A percentile compares a stretch with the other conserved stretches of the same genome.
These are phyloP conservation scores for Zelopaecilomyces penicillatus DNA, from an alignment of 2,329 filamentous ascomycete genomes.

Conservation along the genomic window DNA sequence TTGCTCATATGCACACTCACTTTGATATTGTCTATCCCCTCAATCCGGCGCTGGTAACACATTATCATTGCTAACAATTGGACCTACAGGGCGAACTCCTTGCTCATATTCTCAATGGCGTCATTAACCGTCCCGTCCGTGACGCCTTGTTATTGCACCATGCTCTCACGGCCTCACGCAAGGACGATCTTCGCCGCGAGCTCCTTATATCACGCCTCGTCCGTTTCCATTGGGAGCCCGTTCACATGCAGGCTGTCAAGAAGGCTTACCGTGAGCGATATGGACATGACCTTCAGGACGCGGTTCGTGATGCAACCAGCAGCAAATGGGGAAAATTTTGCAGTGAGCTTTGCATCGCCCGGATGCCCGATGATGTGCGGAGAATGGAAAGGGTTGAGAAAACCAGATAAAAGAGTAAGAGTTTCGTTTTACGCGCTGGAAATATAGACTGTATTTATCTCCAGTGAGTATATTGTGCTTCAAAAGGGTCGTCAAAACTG, in stretches of 20 bases:
- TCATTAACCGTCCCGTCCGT: slow-evolving; percentile 90
- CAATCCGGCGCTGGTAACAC: neutral
- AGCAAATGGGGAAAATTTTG: slow-evolving; percentile 74
- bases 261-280: slow-evolving; percentile 73
- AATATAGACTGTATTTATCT: too few relatives aligned
- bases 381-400: slow-evolving; percentile 27
- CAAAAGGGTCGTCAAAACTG: too few relatives aligned
- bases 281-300: slow-evolving; percentile 62
- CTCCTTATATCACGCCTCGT: slow-evolving; percentile 82
- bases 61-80: neutral
- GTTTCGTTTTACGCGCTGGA: neutral
- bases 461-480: neutral
- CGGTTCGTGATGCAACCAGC: slow-evolving; percentile 67
- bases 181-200: slow-evolving; percentile 69
- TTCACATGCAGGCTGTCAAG: slow-evolving; percentile 74
- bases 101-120: slow-evolving; percentile 89
- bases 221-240: slow-evolving; percentile 83
- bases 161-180: slow-evolving; percentile 66
- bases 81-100: slow-evolving; percentile 73
- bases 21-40: too few relatives aligned
- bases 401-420: neutral
- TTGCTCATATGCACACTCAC: too few relatives aligned
- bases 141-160: slow-evolving; percentile 88
- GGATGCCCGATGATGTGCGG: slow-evolving; percentile 52
- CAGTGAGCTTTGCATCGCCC: slow-evolving; percentile 55